Percentiles rank a stretch among this genome's conserved stretches.
Conservation (phyloP, 345 rosid species). For the Rhizophora mangle region DNA sequence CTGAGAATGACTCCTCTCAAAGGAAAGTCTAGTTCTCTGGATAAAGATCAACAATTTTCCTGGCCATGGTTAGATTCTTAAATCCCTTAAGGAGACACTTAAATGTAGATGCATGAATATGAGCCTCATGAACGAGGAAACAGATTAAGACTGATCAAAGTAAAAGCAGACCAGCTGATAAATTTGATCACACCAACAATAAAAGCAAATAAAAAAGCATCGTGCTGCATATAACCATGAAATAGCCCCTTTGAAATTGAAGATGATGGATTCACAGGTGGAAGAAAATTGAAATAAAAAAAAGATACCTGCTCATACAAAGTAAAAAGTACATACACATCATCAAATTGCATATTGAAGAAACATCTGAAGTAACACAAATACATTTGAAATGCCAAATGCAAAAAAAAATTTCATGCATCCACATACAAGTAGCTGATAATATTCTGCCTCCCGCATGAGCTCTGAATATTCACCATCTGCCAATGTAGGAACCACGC, state of each 20-base stretch:
- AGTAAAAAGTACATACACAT: background rate
- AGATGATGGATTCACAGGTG: background rate
- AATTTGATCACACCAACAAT: too few species aligned
- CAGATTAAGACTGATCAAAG: too few species aligned
- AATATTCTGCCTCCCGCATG: conserved; percentile 80
- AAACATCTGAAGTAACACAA: background rate
- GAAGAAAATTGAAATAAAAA: background rate
- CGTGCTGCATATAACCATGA: too few species aligned
- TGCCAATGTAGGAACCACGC: conserved; percentile 57
- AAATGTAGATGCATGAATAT: too few species aligned
- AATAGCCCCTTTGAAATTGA: background rate
- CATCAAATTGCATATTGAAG: background rate
- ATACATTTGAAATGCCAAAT: background rate
- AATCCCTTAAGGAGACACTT: too few species aligned
- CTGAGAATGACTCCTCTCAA: background rate
- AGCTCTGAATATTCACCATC: conserved; percentile 66
- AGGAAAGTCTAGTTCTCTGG: background rate
- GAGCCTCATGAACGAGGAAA: too few species aligned
- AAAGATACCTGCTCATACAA: background rate
- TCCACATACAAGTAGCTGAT: conserved; percentile 71
- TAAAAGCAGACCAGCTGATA: too few species aligned
- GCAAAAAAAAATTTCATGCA: background rate
- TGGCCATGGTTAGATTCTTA: too few species aligned
- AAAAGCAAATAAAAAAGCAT: too few species aligned
- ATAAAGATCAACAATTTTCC: too few species aligned